Base-by-base conservation (phyloP, 2,329 filamentous ascomycete species). In the Aspergillus felis region DNA sequence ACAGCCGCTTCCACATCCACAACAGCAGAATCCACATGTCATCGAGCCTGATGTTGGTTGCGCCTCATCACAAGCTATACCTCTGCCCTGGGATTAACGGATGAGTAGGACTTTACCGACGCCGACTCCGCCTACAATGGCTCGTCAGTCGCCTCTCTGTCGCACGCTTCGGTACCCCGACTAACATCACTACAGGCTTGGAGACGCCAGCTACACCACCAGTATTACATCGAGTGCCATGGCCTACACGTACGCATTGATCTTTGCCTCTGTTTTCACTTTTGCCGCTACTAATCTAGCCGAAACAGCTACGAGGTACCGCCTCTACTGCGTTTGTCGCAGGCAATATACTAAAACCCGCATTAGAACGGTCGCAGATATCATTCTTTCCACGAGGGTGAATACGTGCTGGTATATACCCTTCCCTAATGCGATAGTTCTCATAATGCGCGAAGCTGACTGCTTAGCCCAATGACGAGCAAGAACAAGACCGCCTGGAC, bases 401-500 rank as follows among this genome's bases (percentile, higher is more conserved):
- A 68, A 64, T 71, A 71, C 50, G 38, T 70, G 27, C 53, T 70
- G 56, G 68, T 70, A 63, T 25, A 61, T 55, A 12, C 27, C 25
- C 20, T 35, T n/a, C 50, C 29, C 20, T 47, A 29, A 10, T 7
- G 10, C 38, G 22, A 44, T 17, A 12, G 3, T 20, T 9, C 49
- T 20, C 20, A 49, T 32, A n/a, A 27, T n/a, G 10, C 14, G 38
- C 3, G 17, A 50, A 50, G 53, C 28, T 55, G 9, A 32, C 25
- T 14, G 17, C 28, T 14, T 51, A 67, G 64, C 70, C 70, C 44
- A 73, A 73, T 53, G 71, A 73, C 50, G 70, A 73, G 52, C 64
- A 61, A 64, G 71, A 73, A 60, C 69, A 72, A 60, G 69, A 72
- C 56, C 69, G 71, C 35, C 61, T 72, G n/a, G 70, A 72, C 63